Evolutionary conservation across 495 filamentous ascomycete species (phyloP), one percentile per base, ranked within the genome.

Genomic region (Lophiotrema nucula): DNA sequence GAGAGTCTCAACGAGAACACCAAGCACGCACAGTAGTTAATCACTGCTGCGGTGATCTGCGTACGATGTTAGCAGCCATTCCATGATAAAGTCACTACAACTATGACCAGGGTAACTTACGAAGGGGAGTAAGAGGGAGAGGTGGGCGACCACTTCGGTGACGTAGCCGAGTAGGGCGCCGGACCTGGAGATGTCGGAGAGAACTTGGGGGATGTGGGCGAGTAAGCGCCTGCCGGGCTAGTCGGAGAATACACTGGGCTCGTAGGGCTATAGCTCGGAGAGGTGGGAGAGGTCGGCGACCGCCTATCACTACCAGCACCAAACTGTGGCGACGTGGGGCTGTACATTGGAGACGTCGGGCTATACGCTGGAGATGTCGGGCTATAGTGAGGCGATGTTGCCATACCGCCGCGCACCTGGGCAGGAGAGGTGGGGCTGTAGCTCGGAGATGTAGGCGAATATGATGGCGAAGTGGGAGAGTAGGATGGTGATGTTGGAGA

Each of bases 381-480:
- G 44, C 76, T 81, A 67, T 84, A 85, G 47, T 70, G 64, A 1
- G 74, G 73, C 43, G 71, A 74, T 2, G 75, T 82, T 12, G 83
- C 62, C n/a, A n/a, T n/a, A n/a, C n/a, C n/a, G 80, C 18, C 79
- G 39, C 78, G 78, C 6, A 77, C 74, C 2, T 82, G 80, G 5
- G 76, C 77, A 38, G 82, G 82, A 39, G 81, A 83, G 13, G 83
- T 80, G 23, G 83, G 81, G 60, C 77, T 81, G 68, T 83, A 83
- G 60, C 70, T 79, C 13, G 83, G 83, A n/a, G 80, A 84, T 15
- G 83, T 83, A 5, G 83, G 83, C 37, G 77, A 82, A 67, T 84
- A 85, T 21, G 76, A 86, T 26, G 92, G 91, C 37, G 89, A 95
- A 0, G 89, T 92, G 0, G 90, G 90, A 62, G 85, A 70, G 42